Base-by-base conservation (phyloP, 352 stramenopile genomes). In the Achlya hypogyna region DNA sequence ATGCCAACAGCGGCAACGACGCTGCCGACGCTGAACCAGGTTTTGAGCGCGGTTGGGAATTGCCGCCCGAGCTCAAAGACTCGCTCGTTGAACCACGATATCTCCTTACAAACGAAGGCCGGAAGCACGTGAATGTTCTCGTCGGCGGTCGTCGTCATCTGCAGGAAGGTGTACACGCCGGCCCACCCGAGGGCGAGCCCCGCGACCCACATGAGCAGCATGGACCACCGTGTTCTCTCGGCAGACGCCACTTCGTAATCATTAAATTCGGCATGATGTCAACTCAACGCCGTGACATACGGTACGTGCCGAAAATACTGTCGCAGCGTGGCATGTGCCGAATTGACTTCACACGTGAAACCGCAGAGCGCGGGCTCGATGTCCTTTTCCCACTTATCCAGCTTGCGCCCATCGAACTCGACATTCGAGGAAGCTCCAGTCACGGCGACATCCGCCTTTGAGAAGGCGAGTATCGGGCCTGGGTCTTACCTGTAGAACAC, bases 21-120 rank as follows among this genome's bases (percentile, higher is more conserved):
- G 29, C 60, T 67, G 3, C 60, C 60, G 42, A 28, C 22, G 27
- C 42, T 28, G 43, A 67, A 67, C 60, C 60, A 67, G 12, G 42
- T 29, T 34, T 67, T 67, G 51, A 67, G 60, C 27, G 18, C 28
- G 4, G 43, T 67, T n/a, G 60, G 35, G 38, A 52, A 38, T n/a
- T 31, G 54, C 23, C 54, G 54, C 5, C 54, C 54, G 16, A 64
- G 34, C 18, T 64, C 31, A 27, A 64, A 64, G 20, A 64, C 54
- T 12, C 35, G 38, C 54, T 64, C 54, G 38, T 64, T 64, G 20
- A 51, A 29, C 32, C 54, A 22, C 27, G 54, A 51, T 34, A 64
- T 51, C 28, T 64, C 54, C 35, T 51, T 51, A 8, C 32, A 64
- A 9, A 64, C 40, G 22, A 35, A 64, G 5, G 54, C 54, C 20